Evolutionary conservation across 306 rosid genomes (phyloP).

Genomic region (Dryas alaskensis): DNA sequence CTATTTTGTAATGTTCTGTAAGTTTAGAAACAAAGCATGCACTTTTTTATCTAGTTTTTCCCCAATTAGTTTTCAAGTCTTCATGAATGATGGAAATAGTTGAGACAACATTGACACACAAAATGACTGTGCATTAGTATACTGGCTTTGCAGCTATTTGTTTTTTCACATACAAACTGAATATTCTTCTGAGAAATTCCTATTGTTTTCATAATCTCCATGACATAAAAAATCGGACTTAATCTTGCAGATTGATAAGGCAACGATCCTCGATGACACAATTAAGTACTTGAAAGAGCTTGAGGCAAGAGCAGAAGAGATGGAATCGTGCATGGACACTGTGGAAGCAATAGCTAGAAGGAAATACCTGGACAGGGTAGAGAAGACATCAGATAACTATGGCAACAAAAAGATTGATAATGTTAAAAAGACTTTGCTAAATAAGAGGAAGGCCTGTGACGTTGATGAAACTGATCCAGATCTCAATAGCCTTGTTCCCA

Average conservation of each 20-base stretch:
- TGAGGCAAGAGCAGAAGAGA: constrained; percentile 67
- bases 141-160: too few species aligned
- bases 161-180: too few species aligned
- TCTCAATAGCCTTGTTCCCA: constrained; percentile 20
- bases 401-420: constrained; percentile 34
- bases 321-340: constrained; percentile 61
- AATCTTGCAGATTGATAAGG: constrained; percentile 53
- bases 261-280: constrained; percentile 56
- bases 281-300: constrained; percentile 71
- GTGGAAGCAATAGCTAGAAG: constrained; percentile 47
- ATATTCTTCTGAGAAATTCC: neutral
- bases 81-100: too few species aligned
- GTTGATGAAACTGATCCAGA: constrained; percentile 40
- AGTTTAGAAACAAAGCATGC: too few species aligned
- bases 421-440: constrained; percentile 38
- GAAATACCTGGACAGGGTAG: constrained; percentile 42
- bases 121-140: too few species aligned
- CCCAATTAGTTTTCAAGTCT: too few species aligned
- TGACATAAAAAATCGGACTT: neutral
- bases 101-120: too few species aligned
- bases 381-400: constrained; percentile 64
- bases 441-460: constrained; percentile 72
- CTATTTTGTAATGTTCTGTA: neutral
- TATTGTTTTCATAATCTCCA: neutral
- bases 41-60: too few species aligned